Evolutionary conservation across 78 protist species (phyloP), one percentile per base, ranked within the genome.

Genomic region (Bodo saltans): DNA sequence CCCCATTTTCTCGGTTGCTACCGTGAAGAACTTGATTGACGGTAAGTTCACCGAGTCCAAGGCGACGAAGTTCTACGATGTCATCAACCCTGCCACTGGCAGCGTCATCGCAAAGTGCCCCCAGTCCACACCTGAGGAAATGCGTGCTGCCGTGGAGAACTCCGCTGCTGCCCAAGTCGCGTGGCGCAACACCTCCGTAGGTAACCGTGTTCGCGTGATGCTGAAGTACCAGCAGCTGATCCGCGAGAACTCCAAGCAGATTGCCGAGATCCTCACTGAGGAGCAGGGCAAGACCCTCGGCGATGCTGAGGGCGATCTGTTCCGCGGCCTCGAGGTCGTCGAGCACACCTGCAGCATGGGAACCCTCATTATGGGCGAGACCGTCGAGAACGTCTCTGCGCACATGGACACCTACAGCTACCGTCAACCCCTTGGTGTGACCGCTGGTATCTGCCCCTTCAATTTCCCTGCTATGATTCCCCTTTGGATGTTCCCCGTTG

Each of bases 261-360:
- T 95, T 21, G 97, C 97, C 17, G 60, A 83, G 39, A 21, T 68
- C 74, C 92, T 96, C 79, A 88, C 94, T 25, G 79, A 83, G 34
- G 98, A 95, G 89, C 97, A 94, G 76, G 99, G 99, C 78, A 97
- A 97, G 94, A 94, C 97, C 29, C 79, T 93, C 0, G 94, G 92
- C 23, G 99, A 97, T 42, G 98, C 98, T 29, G 76, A 68, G 3
- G 88, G 85, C 23, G 83, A 78, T 26, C 40, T 83, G 42, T 83
- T 74, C 88, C 78, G 83, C 35, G 70, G 84, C 11, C 60, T 74
- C 40, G 92, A 93, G 91, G 97, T 96, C 34, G 96, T 93, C 69
- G 97, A 96, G 88, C 94, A 95, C 85, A 89, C 98, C 17, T 92
- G 95, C 91, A 30, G 76, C 29, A 89, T 90, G 39, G 84, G 96